Evolutionary conservation across 345 rosid species (phyloP).

Genomic region (Euphorbia lathyris): DNA sequence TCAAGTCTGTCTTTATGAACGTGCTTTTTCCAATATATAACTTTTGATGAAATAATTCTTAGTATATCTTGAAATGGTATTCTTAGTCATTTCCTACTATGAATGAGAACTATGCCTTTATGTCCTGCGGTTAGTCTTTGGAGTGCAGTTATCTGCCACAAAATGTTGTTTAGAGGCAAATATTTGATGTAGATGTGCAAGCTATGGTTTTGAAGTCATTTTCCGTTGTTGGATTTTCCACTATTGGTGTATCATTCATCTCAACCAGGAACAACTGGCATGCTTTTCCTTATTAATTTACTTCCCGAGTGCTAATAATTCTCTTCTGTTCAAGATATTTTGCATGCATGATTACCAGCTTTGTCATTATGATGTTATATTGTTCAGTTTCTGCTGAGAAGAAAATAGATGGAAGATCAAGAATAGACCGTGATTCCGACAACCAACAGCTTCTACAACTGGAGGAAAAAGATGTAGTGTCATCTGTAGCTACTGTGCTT

Average conservation of each 20-base stretch:
- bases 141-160: not conserved
- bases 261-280: not conserved
- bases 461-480: constrained; percentile 97
- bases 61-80: not conserved
- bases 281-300: not conserved
- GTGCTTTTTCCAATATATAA: not conserved
- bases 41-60: not conserved
- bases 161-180: constrained; percentile 2
- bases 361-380: constrained; percentile 22
- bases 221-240: not conserved
- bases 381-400: constrained; percentile 53
- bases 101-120: not conserved
- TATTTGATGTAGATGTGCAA: not conserved
- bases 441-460: constrained; percentile 83
- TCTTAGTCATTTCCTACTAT: not conserved
- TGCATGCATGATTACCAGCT: not conserved
- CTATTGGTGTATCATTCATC: not conserved
- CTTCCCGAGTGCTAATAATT: constrained; percentile 1
- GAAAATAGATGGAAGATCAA: constrained; percentile 73
- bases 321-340: not conserved
- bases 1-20: not conserved
- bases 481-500: constrained; percentile 95
- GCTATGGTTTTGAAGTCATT: constrained; percentile 1
- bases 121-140: not conserved
- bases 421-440: constrained; percentile 90